Conservation (phyloP, 768 basidiomycete genomes). For the Tephrocybe sp. region DNA sequence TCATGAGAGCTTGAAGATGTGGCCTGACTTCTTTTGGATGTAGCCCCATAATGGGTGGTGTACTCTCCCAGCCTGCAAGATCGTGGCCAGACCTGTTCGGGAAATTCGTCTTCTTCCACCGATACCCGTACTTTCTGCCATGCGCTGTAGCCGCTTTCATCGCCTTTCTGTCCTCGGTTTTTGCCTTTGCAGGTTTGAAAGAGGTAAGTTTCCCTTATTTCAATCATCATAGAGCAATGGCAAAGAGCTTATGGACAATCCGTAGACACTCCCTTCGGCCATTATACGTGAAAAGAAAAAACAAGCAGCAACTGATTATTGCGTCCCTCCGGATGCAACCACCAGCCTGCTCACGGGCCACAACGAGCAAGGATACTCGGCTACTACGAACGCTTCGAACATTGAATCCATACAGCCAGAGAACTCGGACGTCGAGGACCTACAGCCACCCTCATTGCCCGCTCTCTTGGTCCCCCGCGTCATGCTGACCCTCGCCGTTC, state of each 20-base stretch:
- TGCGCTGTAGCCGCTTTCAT: slow-evolving; percentile 22
- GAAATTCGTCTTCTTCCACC: slow-evolving; percentile 25
- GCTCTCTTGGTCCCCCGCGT: slow-evolving; percentile 29
- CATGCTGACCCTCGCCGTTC: slow-evolving; percentile 30
- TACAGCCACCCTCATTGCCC: slow-evolving; percentile 19
- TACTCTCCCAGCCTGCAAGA: slow-evolving; percentile 29
- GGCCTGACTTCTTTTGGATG: not conserved
- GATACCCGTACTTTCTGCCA: slow-evolving; percentile 36
- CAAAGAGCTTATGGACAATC: too few species aligned
- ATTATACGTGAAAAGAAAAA: slow-evolving; percentile 14
- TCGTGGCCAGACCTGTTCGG: slow-evolving; percentile 29
- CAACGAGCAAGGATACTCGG: slow-evolving; percentile 9
- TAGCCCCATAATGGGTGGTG: slow-evolving; percentile 27
- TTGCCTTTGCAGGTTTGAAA: slow-evolving; percentile 25
- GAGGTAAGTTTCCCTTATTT: slow-evolving; percentile 19
- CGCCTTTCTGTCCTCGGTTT: slow-evolving; percentile 16
- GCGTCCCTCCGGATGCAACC: slow-evolving; percentile 14
- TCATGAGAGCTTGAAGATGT: not conserved
- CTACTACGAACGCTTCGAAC: slow-evolving; percentile 1
- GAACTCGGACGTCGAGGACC: not conserved
- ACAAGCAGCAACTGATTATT: slow-evolving; percentile 1
- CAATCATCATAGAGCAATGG: too few species aligned
- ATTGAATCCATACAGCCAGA: slow-evolving; percentile 8
- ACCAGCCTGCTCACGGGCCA: slow-evolving; percentile 11
- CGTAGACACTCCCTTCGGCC: slow-evolving; percentile 33